A percentile compares a stretch with the other conserved stretches of the same genome.
phyloP scores from a whole-genome alignment of 441 rosid genomes.

The Viola pubescens region DNA sequence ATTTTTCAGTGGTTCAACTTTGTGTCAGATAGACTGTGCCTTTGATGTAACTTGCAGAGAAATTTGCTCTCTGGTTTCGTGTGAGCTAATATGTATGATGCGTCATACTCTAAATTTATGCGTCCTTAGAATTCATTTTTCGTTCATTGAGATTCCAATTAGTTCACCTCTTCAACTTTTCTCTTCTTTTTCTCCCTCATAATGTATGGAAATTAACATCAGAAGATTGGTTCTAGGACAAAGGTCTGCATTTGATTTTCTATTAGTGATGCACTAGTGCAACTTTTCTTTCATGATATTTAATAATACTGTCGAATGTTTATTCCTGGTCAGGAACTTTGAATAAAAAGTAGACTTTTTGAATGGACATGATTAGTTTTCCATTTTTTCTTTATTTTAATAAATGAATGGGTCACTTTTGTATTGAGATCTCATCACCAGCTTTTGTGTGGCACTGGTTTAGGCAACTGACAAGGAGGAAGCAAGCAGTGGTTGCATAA shows the following conservation, averaged over 20 bases:
- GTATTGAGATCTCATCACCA: background rate
- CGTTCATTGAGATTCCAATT: too few relatives aligned
- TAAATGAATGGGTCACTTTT: background rate
- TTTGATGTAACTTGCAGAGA: too few relatives aligned
- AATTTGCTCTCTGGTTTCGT: too few relatives aligned
- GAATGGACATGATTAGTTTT: background rate
- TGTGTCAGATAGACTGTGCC: too few relatives aligned
- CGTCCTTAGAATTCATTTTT: too few relatives aligned
- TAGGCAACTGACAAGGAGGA: constrained; percentile 69
- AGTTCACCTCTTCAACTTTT: too few relatives aligned
- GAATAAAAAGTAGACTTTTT: background rate
- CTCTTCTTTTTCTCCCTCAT: too few relatives aligned
- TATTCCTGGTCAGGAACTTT: background rate
- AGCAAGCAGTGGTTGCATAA: constrained; percentile 45
- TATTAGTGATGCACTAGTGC: background rate
- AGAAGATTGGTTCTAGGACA: too few relatives aligned
- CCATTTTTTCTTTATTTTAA: too few relatives aligned
- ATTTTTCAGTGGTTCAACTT: too few relatives aligned
- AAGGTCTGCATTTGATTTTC: background rate
- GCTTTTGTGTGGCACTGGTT: constrained; percentile 13
- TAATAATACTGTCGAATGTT: background rate
- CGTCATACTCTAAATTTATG: too few relatives aligned
- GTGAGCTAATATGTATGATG: too few relatives aligned
- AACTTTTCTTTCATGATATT: background rate
- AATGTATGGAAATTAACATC: background rate